A percentile compares a stretch with the other conserved stretches of the same genome.
Conservation (phyloP, 2,329 filamentous ascomycete species). For the Aspergillus quadricinctus region DNA sequence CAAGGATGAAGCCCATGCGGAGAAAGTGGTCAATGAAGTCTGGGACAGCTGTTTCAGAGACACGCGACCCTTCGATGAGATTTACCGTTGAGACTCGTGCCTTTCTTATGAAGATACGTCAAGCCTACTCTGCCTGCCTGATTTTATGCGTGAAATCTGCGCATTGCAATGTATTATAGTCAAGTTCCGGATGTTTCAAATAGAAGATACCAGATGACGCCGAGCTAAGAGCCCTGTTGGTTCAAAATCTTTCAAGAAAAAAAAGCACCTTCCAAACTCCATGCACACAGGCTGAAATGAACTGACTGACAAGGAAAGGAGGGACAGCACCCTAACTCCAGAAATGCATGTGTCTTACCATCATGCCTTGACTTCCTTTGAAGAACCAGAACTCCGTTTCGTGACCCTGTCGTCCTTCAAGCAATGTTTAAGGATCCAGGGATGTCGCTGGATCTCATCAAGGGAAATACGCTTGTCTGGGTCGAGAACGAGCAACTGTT, state of each 20-base stretch:
- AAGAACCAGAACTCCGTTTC: constrained; percentile 40
- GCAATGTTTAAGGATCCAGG: constrained; percentile 97
- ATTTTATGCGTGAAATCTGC: background rate
- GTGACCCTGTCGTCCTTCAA: constrained; percentile 49
- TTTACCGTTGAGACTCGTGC: constrained; percentile 62
- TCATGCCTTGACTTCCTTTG: constrained; percentile 32
- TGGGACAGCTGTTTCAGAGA: constrained; percentile 97
- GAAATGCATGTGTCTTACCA: constrained; percentile 13
- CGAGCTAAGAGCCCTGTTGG: constrained; percentile 2
- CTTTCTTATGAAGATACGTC: constrained; percentile 1
- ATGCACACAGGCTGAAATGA: constrained; percentile 7
- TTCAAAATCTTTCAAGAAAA: background rate
- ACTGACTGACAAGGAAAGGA: constrained; percentile 7
- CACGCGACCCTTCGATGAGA: constrained; percentile 93
- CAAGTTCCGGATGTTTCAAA: background rate
- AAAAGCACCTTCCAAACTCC: constrained; percentile 13
- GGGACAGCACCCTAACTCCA: constrained; percentile 17
- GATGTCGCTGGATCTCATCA: constrained; percentile 82
- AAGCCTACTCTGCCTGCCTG: background rate
- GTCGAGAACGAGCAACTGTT: constrained; percentile 78
- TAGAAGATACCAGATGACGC: constrained; percentile 1
- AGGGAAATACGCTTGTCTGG: constrained; percentile 89
- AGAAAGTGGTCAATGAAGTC: constrained; percentile 90
- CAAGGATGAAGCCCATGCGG: constrained; percentile 80
- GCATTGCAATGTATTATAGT: constrained; percentile 10